Evolutionary conservation across 768 basidiomycete species (phyloP).

Genomic region (Kwoniella shandongensis): DNA sequence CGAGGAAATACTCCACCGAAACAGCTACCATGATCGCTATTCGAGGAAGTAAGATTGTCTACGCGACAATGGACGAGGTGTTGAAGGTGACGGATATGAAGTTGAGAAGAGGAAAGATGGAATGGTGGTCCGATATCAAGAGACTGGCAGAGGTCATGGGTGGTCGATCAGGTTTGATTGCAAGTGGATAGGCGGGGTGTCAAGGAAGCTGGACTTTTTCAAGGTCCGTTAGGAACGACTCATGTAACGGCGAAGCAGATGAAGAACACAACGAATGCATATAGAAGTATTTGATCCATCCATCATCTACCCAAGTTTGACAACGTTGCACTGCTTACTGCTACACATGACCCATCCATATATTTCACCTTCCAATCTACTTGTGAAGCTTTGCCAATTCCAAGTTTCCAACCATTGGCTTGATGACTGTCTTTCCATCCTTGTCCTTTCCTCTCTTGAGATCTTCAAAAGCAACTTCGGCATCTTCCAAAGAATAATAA

Average conservation of each 20-base stretch:
- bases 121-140: constrained; percentile 75
- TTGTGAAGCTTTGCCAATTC: constrained; percentile 6
- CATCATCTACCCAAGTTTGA: background rate
- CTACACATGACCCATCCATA: background rate
- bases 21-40: constrained; percentile 86
- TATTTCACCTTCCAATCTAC: background rate
- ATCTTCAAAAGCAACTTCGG: constrained; percentile 76
- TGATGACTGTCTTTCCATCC: constrained; percentile 77
- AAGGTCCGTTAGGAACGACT: too few relatives aligned
- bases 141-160: constrained; percentile 72
- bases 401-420: constrained; percentile 68
- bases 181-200: constrained; percentile 1
- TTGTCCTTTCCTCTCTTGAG: constrained; percentile 75
- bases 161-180: constrained; percentile 47
- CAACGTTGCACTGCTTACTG: background rate
- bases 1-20: constrained; percentile 27
- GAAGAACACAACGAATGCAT: too few relatives aligned
- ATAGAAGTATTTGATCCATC: background rate
- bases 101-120: constrained; percentile 72
- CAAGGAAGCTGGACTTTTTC: background rate
- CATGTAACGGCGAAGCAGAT: too few relatives aligned
- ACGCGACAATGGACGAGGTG: constrained; percentile 84
- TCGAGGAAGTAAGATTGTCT: constrained; percentile 73
- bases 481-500: constrained; percentile 60
- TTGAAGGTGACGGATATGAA: constrained; percentile 83